phyloP scores from a whole-genome alignment of 768 basidiomycete species.

The Rhizopogon sp. region DNA sequence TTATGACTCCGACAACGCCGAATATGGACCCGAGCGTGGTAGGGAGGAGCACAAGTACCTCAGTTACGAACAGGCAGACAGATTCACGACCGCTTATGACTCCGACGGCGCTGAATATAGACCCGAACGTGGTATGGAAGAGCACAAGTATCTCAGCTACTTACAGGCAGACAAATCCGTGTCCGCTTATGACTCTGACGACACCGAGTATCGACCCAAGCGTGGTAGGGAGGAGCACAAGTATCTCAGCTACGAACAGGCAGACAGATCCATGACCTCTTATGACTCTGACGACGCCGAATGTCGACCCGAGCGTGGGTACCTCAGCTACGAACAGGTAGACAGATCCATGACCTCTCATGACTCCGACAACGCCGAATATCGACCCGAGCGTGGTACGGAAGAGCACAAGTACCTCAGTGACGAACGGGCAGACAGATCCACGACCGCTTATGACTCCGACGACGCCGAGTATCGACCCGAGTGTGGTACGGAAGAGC shows the following conservation, averaged over 20 bases:
- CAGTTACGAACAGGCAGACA: neutral
- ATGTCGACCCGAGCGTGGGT: neutral
- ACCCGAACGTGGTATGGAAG: neutral
- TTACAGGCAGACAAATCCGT: neutral
- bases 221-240: neutral
- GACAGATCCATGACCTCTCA: neutral
- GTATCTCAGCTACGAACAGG: neutral
- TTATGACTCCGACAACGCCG: no score
- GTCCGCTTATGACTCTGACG: no score
- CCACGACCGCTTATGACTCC: neutral
- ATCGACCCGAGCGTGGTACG: neutral
- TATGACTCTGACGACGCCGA: no score
- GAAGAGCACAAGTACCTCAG: constrained; percentile 2
- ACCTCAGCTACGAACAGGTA: constrained; percentile 1
- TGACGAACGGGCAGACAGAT: neutral
- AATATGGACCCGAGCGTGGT: neutral
- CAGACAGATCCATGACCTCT: neutral
- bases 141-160: constrained; percentile 3
- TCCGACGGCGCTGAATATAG: no score
- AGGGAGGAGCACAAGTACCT: constrained; percentile 1
- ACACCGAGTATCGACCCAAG: neutral
- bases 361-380: no score
- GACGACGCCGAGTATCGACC: neutral
- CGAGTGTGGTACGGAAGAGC: constrained; percentile 1
- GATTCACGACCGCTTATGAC: neutral